Conservation (phyloP, 371 early-diverging fungal species). For the Umbelopsis sp. region DNA sequence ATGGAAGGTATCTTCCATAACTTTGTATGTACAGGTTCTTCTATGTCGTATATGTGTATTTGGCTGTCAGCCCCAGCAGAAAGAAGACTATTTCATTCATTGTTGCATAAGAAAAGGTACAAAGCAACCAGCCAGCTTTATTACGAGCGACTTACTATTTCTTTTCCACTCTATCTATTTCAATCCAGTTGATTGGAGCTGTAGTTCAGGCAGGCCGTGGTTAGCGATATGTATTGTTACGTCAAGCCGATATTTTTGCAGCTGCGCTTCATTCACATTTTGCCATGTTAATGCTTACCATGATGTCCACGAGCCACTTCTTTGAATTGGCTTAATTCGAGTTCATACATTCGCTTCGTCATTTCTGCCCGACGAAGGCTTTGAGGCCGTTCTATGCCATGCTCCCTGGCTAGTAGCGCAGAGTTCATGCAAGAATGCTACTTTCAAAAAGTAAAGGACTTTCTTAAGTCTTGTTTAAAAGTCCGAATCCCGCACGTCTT, state of each 20-base stretch:
- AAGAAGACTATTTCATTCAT: conserved; percentile 50
- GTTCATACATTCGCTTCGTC: conserved; percentile 36
- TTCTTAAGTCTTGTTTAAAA: neutral
- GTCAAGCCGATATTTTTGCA: conserved; percentile 7
- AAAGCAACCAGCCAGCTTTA: too few species aligned
- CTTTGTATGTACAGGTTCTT: conserved; percentile 35
- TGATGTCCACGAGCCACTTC: conserved; percentile 40
- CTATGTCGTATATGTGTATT: conserved; percentile 75
- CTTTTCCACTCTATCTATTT: conserved; percentile 60
- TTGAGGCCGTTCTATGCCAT: conserved; percentile 37
- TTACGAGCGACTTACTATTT: conserved; percentile 54
- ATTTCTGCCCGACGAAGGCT: conserved; percentile 41
- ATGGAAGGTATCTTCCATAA: conserved; percentile 46
- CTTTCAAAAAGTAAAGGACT: neutral
- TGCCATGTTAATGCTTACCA: conserved; percentile 25
- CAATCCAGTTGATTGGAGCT: conserved; percentile 60
- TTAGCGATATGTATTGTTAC: neutral
- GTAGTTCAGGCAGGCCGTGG: conserved; percentile 14
- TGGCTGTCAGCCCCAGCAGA: conserved; percentile 72
- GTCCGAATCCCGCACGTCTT: conserved; percentile 1
- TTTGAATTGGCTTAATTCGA: conserved; percentile 43
- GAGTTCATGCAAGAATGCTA: conserved; percentile 20
- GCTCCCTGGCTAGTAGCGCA: conserved; percentile 25
- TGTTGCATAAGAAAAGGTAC: neutral
- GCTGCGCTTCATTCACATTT: neutral